A percentile compares a stretch with the other conserved stretches of the same genome.
These are phyloP conservation scores for Hypoxylon fuscum DNA, from an alignment of 495 filamentous ascomycete species.

Conservation along the genomic window DNA sequence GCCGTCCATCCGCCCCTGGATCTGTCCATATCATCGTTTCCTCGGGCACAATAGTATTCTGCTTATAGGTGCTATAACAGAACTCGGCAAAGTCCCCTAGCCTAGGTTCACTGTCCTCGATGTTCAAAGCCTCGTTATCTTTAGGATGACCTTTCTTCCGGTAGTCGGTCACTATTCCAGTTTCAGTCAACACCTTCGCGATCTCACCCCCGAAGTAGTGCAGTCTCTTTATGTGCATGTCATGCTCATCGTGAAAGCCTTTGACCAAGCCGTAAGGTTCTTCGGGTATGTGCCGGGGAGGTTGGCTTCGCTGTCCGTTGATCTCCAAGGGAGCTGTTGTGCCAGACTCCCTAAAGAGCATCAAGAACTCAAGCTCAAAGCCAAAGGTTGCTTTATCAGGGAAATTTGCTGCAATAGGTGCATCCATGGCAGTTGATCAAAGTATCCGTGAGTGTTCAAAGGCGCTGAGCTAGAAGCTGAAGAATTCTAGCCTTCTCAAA, in stretches of 20 bases:
- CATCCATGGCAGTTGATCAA: constrained; percentile 3
- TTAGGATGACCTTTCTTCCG: constrained; percentile 25
- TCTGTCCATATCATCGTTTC: constrained; percentile 37
- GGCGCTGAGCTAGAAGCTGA: too few species aligned
- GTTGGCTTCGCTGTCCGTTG: not conserved
- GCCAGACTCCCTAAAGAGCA: constrained; percentile 15
- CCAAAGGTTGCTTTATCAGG: constrained; percentile 26
- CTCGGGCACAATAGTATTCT: constrained; percentile 28
- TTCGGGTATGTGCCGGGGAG: constrained; percentile 5
- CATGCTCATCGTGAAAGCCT: not conserved
- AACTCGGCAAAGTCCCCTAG: constrained; percentile 25
- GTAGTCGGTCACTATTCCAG: constrained; percentile 10
- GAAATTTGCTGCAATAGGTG: not conserved
- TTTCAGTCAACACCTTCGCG: constrained; percentile 8
- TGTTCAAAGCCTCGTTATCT: not conserved
- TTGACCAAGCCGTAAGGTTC: constrained; percentile 12
- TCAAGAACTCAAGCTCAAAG: constrained; percentile 30
- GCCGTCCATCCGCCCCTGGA: constrained; percentile 9
- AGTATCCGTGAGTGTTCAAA: not conserved
- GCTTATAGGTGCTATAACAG: constrained; percentile 22
- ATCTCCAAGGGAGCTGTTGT: not conserved
- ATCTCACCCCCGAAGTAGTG: constrained; percentile 22
- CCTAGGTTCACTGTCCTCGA: not conserved
- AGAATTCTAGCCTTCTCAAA: too few species aligned
- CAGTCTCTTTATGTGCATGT: constrained; percentile 22